Evolutionary conservation across 805 yeast species (phyloP), one percentile per base, ranked within the genome.

Genomic region (Pichia eremophila): DNA sequence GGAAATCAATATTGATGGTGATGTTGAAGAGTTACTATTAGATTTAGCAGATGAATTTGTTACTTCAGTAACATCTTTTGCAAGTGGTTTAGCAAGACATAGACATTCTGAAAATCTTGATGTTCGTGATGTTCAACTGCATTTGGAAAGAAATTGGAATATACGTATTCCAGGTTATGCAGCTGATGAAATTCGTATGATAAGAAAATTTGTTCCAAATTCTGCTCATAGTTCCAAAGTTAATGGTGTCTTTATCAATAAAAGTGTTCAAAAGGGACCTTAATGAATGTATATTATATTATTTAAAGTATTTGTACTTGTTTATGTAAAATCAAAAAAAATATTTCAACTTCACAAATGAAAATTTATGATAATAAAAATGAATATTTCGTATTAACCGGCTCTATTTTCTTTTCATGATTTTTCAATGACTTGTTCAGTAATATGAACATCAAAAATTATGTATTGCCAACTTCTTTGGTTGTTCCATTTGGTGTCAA

Each of bases 11-110:
- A 85, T 93, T 48, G 99, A 91, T 64, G 98, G 97, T 28, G 97
- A 93, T 65, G 95, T 88, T 17, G 96, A 90, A 64, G 98, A 91
- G 56, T 68, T 93, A 38, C 68, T 93, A 35, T 71, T 93, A 40
- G 99, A 93, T 64, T 69, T 93, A 43, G 97, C 99, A 0, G 99
- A 93, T 65, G 98, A 93, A 61, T 93, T 93, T 61, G 93, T 93
- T 15, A 77, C 85, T 8, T 82, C 86, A 43, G 96, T 95, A 2
- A 89, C 97, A 0, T 73, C 88, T 3, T 93, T 93, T 69, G 96
- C 98, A 0, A 91, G 98, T 62, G 77, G 95, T 46, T 72, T 93
- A 54, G 98, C 99, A 22, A 93, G 93, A 63, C 97, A 91, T 61
- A 76, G 99, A 56, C 88, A 86, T 60, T 79, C 87, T 8, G 96